These are phyloP conservation scores for Cucurbita ficifolia DNA, from an alignment of 306 rosid species.

Conservation along the genomic window DNA sequence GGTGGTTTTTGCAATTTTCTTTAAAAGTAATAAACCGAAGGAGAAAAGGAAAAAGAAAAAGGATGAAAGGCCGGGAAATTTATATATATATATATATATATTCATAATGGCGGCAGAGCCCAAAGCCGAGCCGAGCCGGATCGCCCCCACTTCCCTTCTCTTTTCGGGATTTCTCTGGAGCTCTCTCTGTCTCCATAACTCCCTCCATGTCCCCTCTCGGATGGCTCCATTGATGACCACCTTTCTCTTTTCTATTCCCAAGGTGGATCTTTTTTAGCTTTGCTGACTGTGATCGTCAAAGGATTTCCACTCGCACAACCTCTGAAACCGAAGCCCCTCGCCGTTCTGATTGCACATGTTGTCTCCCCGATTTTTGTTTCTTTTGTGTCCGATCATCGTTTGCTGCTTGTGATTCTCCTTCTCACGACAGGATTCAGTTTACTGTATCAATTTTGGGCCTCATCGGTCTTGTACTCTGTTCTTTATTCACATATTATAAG, in stretches of 20 bases:
- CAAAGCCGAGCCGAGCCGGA: neutral
- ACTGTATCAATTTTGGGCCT: slow-evolving; percentile 4
- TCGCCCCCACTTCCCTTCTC: neutral
- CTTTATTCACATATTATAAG: neutral
- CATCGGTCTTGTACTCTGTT: slow-evolving; percentile 9
- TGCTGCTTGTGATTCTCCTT: neutral
- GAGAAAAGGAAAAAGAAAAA: too few species aligned
- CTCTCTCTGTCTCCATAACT: neutral
- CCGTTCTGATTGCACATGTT: neutral
- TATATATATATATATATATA: neutral
- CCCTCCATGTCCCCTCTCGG: neutral
- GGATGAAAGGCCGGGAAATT: neutral
- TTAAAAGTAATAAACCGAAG: too few species aligned
- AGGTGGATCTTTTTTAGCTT: neutral
- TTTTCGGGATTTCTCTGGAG: neutral
- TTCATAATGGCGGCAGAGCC: neutral
- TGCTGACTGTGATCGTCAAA: neutral
- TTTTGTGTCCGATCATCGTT: neutral
- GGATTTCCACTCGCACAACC: neutral
- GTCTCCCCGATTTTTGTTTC: neutral
- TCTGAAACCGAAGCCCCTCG: neutral
- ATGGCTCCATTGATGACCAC: neutral
- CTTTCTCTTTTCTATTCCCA: neutral
- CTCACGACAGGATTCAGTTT: neutral
- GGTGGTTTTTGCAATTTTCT: too few species aligned